Evolutionary conservation across 768 basidiomycete species (phyloP).

Genomic region (Rhodotorula sphaerocarpa): DNA sequence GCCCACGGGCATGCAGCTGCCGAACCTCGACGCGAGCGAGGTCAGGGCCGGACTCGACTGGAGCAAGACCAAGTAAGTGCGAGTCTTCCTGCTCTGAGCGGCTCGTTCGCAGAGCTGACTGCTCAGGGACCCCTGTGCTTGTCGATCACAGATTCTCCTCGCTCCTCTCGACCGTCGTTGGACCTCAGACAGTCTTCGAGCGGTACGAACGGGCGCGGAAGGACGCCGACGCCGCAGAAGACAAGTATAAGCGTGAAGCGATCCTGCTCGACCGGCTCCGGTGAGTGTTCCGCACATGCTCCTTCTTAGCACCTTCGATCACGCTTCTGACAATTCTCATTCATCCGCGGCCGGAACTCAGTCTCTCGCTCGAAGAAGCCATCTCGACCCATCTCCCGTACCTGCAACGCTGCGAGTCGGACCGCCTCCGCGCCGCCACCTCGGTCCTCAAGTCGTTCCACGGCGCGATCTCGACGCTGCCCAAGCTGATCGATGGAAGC

Average conservation of each 20-base stretch:
- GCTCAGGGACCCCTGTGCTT: too few species aligned
- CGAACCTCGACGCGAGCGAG: neutral
- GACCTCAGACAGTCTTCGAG: slow-evolving; percentile 15
- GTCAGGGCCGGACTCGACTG: slow-evolving; percentile 30
- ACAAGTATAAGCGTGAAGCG: slow-evolving; percentile 15
- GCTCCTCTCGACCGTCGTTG: slow-evolving; percentile 21
- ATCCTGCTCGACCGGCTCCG: slow-evolving; percentile 14
- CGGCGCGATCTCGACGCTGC: slow-evolving; percentile 1
- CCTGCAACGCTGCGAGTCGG: slow-evolving; percentile 23
- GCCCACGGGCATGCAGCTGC: too few species aligned
- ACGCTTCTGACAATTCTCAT: too few species aligned
- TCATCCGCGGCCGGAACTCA: too few species aligned
- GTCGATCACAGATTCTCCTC: slow-evolving; percentile 23
- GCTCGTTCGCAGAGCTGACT: neutral
- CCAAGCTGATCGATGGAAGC: neutral
- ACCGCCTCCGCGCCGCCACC: slow-evolving; percentile 26
- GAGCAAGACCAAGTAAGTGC: slow-evolving; percentile 27
- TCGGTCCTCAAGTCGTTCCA: slow-evolving; percentile 27
- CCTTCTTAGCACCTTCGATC: too few species aligned
- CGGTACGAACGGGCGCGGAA: neutral
- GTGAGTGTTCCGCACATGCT: neutral
- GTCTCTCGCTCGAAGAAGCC: slow-evolving; percentile 29
- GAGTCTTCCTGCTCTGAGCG: too few species aligned
- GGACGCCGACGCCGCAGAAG: slow-evolving; percentile 19
- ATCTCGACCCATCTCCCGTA: slow-evolving; percentile 27